Conservation (phyloP, 805 yeast genomes). For the Lachancea mirantina region DNA sequence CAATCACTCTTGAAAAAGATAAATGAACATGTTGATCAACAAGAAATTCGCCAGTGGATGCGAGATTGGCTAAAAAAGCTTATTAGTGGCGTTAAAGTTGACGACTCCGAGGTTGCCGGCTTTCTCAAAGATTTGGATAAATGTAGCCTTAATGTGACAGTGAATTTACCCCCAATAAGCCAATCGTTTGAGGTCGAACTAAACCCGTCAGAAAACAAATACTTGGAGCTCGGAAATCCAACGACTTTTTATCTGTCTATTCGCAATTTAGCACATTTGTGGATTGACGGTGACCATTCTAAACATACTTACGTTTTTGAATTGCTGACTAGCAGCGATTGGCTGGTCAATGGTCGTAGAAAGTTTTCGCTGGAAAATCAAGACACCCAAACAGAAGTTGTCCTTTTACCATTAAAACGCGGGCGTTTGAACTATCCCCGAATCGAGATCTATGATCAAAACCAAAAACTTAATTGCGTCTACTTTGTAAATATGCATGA, state of each 20-base stretch:
- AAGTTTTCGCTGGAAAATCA: constrained; percentile 42
- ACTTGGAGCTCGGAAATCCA: too few species aligned
- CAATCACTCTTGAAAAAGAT: too few species aligned
- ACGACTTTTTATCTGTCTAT: too few species aligned
- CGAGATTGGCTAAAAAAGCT: constrained; percentile 15
- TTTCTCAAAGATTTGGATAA: constrained; percentile 18
- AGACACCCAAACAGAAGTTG: constrained; percentile 31
- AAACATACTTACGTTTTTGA: constrained; percentile 37
- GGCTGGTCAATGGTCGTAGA: constrained; percentile 75
- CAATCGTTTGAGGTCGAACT: constrained; percentile 21
- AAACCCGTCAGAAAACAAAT: too few species aligned
- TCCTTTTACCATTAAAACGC: constrained; percentile 64
- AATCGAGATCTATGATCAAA: constrained; percentile 38
- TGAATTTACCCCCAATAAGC: constrained; percentile 21
- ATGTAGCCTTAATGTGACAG: constrained; percentile 21
- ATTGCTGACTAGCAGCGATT: constrained; percentile 51
- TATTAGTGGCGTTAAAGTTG: constrained; percentile 15
- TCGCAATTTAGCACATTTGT: too few species aligned
- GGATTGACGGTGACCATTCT: too few species aligned
- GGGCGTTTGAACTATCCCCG: constrained; percentile 69
- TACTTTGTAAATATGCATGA: constrained; percentile 65
- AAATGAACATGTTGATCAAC: too few species aligned
- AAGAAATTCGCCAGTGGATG: constrained; percentile 14
- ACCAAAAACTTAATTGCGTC: constrained; percentile 38
- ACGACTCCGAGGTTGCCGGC: constrained; percentile 19